phyloP scores from a whole-genome alignment of 1,284 basidiomycete species.

The Acaromyces ingoldii region DNA sequence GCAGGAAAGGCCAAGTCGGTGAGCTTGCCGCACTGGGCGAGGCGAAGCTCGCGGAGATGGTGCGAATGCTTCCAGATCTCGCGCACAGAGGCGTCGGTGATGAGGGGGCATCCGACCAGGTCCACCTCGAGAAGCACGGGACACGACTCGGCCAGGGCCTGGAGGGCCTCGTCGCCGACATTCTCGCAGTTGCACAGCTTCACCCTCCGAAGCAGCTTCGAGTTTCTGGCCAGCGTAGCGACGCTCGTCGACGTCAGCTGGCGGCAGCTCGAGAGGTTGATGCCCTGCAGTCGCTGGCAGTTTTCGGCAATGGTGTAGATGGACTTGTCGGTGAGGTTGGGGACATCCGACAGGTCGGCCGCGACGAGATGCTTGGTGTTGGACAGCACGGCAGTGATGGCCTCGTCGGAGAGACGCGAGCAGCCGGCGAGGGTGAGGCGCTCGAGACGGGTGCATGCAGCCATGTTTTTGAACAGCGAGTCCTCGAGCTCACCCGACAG shows the following conservation, averaged over 20 bases:
- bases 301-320: slow-evolving; percentile 49
- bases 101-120: slow-evolving; percentile 72
- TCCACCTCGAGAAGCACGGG: slow-evolving; percentile 90
- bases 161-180: slow-evolving; percentile 35
- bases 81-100: slow-evolving; percentile 73
- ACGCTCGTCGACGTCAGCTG: slow-evolving; percentile 75
- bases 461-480: slow-evolving; percentile 69
- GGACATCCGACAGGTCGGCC: slow-evolving; percentile 68
- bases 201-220: slow-evolving; percentile 66
- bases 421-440: slow-evolving; percentile 86
- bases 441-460: slow-evolving; percentile 76
- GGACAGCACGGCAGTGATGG: slow-evolving; percentile 66
- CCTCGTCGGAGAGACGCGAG: slow-evolving; percentile 64
- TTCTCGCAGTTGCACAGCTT: slow-evolving; percentile 43
- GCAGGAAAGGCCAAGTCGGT: slow-evolving; percentile 84
- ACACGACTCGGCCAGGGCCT: slow-evolving; percentile 56
- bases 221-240: slow-evolving; percentile 70
- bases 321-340: slow-evolving; percentile 44
- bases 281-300: slow-evolving; percentile 77
- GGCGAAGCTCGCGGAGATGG: slow-evolving; percentile 83
- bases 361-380: slow-evolving; percentile 74
- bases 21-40: slow-evolving; percentile 73
- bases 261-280: slow-evolving; percentile 83
- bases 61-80: slow-evolving; percentile 75
- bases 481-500: slow-evolving; percentile 71